Conservation (phyloP, 306 rosid species). For the Malus sieversii region DNA sequence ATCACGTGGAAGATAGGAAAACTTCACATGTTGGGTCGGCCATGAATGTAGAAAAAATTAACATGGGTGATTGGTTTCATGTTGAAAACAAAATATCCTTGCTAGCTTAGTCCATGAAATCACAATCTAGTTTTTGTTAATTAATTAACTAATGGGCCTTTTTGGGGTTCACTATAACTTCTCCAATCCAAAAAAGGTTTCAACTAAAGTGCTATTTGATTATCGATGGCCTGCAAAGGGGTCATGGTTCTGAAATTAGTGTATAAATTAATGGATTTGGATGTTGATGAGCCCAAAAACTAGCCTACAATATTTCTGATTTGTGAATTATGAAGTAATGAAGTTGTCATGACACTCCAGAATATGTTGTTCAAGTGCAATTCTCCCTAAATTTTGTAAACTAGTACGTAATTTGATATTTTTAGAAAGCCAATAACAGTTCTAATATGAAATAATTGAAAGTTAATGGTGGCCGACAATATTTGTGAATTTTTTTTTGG, state of each 20-base stretch:
- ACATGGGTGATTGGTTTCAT: neutral
- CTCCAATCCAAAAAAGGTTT: neutral
- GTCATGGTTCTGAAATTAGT: neutral
- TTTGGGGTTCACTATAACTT: neutral
- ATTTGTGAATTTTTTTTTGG: no score
- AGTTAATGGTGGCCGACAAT: no score
- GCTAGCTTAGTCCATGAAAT: neutral
- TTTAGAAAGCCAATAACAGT: no score
- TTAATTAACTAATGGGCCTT: neutral
- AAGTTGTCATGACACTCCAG: no score
- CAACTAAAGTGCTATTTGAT: neutral
- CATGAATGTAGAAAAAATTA: constrained; percentile 8
- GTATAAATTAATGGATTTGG: neutral
- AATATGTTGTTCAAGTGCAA: no score
- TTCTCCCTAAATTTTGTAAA: no score
- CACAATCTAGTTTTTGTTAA: neutral
- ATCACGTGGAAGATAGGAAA: constrained; percentile 54
- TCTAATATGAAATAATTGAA: no score
- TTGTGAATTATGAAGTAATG: neutral
- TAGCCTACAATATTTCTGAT: neutral
- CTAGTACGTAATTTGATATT: no score
- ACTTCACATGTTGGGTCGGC: constrained; percentile 74
- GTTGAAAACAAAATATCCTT: neutral
- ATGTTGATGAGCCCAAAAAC: neutral
- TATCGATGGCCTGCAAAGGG: neutral